phyloP scores from a whole-genome alignment of 306 rosid genomes.

The Malus domestica region ASM211411v1 NC_041799.1:30412501-30413000 shows the following conservation, averaged over 20 bases:
- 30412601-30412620: not conserved
- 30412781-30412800: conserved; percentile 12
- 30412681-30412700: not conserved
- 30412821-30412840: not conserved
- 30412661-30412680: not conserved
- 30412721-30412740: not conserved
- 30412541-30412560: not conserved
- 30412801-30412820: conserved; percentile 8
- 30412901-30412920: not conserved
- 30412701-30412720: not conserved
- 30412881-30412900: not conserved
- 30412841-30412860: conserved; percentile 7
- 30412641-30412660: not conserved
- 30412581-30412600: not conserved
- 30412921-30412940: not conserved
- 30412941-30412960: conserved; percentile 21
- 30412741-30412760: too few species aligned
- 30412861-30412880: not conserved
- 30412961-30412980: not conserved
- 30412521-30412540: not conserved
- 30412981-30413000: not conserved
- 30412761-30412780: not conserved
- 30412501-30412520: not conserved
- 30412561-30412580: not conserved
- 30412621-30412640: not conserved